These are phyloP conservation scores for Zygosaccharomyces pseudobailii DNA, from an alignment of 1,139 yeast genomes.

Conservation along the genomic window DNA sequence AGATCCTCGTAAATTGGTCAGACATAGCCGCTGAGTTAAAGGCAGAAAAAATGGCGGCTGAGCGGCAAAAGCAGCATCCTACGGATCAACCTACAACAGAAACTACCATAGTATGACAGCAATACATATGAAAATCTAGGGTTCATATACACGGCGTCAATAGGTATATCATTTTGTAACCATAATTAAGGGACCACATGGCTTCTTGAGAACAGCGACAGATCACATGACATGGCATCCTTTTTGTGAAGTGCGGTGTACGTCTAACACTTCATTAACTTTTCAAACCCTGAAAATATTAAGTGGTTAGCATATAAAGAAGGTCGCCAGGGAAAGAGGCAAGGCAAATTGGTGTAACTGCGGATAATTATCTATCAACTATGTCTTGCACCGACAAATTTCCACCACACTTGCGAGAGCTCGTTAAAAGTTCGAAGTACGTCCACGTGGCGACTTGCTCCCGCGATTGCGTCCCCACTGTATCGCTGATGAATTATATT, in stretches of 20 bases:
- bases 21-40: slow-evolving; percentile 23
- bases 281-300: background rate
- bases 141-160: background rate
- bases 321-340: background rate
- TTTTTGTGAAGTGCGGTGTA: background rate
- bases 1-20: slow-evolving; percentile 26
- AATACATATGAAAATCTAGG: background rate
- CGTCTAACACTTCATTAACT: background rate
- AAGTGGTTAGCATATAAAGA: background rate
- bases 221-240: background rate
- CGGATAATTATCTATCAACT: background rate
- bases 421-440: slow-evolving; percentile 57
- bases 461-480: slow-evolving; percentile 64
- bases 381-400: slow-evolving; percentile 36
- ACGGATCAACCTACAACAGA: slow-evolving; percentile 1
- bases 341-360: background rate
- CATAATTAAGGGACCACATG: background rate
- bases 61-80: slow-evolving; percentile 2
- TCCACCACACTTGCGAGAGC: slow-evolving; percentile 51
- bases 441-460: slow-evolving; percentile 80
- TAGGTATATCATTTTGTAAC: background rate
- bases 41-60: slow-evolving; percentile 20
- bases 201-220: background rate
- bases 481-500: slow-evolving; percentile 83
- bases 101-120: slow-evolving; percentile 1